Evolutionary conservation across 2,329 filamentous ascomycete genomes (phyloP).

Genomic region (Beauveria sp.): DNA sequence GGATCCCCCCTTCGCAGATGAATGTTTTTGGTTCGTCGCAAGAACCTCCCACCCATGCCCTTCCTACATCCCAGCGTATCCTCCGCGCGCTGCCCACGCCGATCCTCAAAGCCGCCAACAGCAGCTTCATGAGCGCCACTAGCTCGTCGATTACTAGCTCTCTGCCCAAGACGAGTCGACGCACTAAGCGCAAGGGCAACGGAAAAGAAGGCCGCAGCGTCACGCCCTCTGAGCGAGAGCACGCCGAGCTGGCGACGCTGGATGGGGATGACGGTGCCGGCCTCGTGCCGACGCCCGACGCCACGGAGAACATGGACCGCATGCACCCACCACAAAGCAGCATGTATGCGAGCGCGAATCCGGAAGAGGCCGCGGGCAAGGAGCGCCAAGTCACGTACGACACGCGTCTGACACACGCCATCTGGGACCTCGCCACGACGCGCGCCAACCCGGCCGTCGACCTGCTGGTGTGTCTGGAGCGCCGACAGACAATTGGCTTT

Average conservation of each 20-base stretch:
- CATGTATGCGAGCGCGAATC: constrained; percentile 31
- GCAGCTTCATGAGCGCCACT: constrained; percentile 87
- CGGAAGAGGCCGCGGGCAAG: constrained; percentile 57
- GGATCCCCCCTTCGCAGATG: constrained; percentile 95
- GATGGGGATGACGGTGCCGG: constrained; percentile 18
- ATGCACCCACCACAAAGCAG: constrained; percentile 27
- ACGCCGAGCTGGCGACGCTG: constrained; percentile 21
- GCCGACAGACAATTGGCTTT: constrained; percentile 87
- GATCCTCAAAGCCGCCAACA: constrained; percentile 88
- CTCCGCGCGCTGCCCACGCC: constrained; percentile 84
- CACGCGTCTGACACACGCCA: constrained; percentile 77
- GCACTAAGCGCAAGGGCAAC: constrained; percentile 51
- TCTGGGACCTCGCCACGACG: constrained; percentile 87
- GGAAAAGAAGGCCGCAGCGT: constrained; percentile 30
- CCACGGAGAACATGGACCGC: constrained; percentile 43
- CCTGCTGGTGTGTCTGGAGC: constrained; percentile 83
- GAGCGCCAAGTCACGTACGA: constrained; percentile 74
- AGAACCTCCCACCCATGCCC: constrained; percentile 72
- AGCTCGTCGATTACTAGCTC: constrained; percentile 78
- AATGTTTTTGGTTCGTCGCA: constrained; percentile 68
- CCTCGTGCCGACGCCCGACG: constrained; percentile 19
- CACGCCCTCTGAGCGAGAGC: constrained; percentile 44
- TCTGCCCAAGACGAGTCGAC: constrained; percentile 57
- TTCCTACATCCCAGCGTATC: constrained; percentile 87
- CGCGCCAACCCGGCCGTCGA: constrained; percentile 93